Percentiles rank a stretch among this genome's conserved stretches.
Evolutionary conservation across 495 filamentous ascomycete species (phyloP).

Genomic region (Haplographium delicatum): DNA sequence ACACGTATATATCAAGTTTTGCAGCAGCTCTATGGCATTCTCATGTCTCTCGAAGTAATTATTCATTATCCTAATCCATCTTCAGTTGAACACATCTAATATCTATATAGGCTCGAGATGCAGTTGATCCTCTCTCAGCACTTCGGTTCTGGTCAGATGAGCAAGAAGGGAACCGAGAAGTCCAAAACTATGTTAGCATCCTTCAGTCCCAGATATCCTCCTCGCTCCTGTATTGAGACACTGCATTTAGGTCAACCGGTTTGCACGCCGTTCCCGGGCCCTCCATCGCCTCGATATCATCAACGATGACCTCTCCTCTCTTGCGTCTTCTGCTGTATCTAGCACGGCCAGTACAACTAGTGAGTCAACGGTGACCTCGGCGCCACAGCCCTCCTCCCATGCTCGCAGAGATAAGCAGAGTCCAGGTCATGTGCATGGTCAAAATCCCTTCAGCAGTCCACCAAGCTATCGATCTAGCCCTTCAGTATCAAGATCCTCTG

Average conservation of each 20-base stretch:
- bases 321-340: slow-evolving; percentile 1
- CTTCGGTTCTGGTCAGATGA: slow-evolving; percentile 17
- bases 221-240: not conserved
- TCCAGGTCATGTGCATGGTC: not conserved
- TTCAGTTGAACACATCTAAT: not conserved
- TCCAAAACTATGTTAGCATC: slow-evolving; percentile 10
- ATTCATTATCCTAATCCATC: not conserved
- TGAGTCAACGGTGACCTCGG: not conserved
- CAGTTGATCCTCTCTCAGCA: slow-evolving; percentile 14
- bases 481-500: not conserved
- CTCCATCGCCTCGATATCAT: slow-evolving; percentile 9
- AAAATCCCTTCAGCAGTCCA: not conserved
- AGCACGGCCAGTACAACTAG: not conserved
- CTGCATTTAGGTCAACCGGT: slow-evolving; percentile 2
- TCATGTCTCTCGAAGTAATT: slow-evolving; percentile 18
- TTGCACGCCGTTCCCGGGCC: slow-evolving; percentile 5
- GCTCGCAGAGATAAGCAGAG: not conserved
- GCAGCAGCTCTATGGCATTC: slow-evolving; percentile 18
- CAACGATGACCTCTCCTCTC: slow-evolving; percentile 7
- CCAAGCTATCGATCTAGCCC: not conserved
- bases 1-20: slow-evolving; percentile 11
- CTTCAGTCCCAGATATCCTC: not conserved
- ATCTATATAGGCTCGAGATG: slow-evolving; percentile 12
- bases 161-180: slow-evolving; percentile 3
- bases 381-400: not conserved